phyloP scores from a whole-genome alignment of 2,329 filamentous ascomycete species.

The Pezicula carpinea region DNA sequence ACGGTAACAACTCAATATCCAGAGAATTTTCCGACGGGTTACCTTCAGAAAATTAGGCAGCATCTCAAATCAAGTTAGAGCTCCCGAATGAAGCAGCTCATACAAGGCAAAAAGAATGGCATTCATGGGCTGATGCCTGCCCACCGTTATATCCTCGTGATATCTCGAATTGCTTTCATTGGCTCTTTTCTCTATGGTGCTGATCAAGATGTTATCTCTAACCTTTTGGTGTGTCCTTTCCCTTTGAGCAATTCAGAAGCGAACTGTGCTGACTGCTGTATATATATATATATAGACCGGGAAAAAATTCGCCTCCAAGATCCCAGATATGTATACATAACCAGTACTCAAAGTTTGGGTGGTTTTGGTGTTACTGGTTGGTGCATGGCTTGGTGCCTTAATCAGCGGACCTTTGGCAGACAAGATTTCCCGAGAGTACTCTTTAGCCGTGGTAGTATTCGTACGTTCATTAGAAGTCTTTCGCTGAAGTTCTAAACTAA shows the following conservation, averaged over 20 bases:
- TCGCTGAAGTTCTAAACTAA: constrained; percentile 12
- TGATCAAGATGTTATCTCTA: constrained; percentile 39
- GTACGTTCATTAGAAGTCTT: not conserved
- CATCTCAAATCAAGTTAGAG: not conserved
- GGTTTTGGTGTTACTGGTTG: constrained; percentile 61
- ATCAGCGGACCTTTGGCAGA: constrained; percentile 66
- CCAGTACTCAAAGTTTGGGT: constrained; percentile 35
- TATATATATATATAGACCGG: constrained; percentile 22
- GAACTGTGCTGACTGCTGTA: too few relatives aligned
- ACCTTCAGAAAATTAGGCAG: constrained; percentile 1
- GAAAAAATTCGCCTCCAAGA: constrained; percentile 34
- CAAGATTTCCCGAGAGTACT: constrained; percentile 14
- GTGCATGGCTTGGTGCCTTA: constrained; percentile 67
- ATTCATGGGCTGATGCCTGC: constrained; percentile 2
- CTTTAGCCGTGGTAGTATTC: constrained; percentile 1
- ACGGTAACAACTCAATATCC: not conserved
- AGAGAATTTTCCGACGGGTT: not conserved
- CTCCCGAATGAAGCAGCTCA: constrained; percentile 5
- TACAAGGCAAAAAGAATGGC: not conserved
- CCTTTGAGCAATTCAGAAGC: too few relatives aligned
- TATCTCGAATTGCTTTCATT: constrained; percentile 30
- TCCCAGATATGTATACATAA: constrained; percentile 35
- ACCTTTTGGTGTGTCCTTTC: constrained; percentile 26
- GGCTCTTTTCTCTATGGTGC: constrained; percentile 38
- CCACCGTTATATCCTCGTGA: constrained; percentile 1